Conservation (phyloP, 306 rosid species). For the Medicago arabica region DNA sequence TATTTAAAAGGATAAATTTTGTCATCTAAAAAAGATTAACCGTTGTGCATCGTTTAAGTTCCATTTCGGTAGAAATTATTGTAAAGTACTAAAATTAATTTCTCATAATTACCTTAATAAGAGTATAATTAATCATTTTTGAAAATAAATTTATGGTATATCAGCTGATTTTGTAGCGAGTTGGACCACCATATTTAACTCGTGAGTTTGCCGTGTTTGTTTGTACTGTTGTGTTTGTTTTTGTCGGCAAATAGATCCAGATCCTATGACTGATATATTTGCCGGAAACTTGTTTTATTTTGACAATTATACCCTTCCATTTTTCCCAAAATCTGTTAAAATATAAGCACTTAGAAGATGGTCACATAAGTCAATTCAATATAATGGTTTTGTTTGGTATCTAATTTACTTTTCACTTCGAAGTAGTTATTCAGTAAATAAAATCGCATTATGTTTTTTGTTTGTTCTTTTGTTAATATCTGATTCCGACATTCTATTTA, state of each 20-base stretch:
- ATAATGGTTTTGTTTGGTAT: slow-evolving; percentile 20
- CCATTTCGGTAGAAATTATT: too few relatives aligned
- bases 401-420: too few relatives aligned
- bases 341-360: slow-evolving; percentile 13
- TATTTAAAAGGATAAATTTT: too few relatives aligned
- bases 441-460: slow-evolving; percentile 44
- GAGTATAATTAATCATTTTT: too few relatives aligned
- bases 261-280: slow-evolving; percentile 30
- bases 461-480: slow-evolving; percentile 43
- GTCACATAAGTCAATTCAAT: slow-evolving; percentile 52
- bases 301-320: slow-evolving; percentile 39
- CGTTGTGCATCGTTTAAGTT: too few relatives aligned
- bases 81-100: too few relatives aligned
- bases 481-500: slow-evolving; percentile 43
- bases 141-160: too few relatives aligned
- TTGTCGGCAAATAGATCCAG: slow-evolving; percentile 54
- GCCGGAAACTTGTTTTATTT: slow-evolving; percentile 39
- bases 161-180: slow-evolving; percentile 17
- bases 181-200: slow-evolving; percentile 43
- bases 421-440: too few relatives aligned
- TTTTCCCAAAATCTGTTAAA: neutral
- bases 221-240: slow-evolving; percentile 8
- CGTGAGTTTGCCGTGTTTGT: slow-evolving; percentile 42
- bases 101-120: too few relatives aligned
- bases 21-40: too few relatives aligned